Evolutionary conservation across 192 early-diverging fungal species (phyloP), one percentile per base, ranked within the genome.

Genomic region (Podila minutissima): DNA sequence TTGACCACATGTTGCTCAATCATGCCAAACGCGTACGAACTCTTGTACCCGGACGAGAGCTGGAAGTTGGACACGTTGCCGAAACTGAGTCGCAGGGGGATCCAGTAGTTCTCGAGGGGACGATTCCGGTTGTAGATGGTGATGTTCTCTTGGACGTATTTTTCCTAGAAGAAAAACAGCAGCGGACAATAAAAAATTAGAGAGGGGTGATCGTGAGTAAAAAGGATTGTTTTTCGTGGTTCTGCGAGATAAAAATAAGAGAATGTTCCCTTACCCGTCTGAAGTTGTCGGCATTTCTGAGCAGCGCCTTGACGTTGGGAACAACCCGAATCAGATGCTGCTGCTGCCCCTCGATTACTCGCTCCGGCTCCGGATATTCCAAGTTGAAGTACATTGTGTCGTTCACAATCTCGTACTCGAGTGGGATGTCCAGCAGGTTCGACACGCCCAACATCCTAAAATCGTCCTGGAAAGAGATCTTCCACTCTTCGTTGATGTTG

Each of bases 341-440:
- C 20, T 70, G 68, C 29, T 71, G 32, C 24, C 77, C 75, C 31
- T 74, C 72, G 3, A 86, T 41, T 5, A 69, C 29, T n/a, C 73
- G 86, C 31, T 76, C 69, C n/a, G 77, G 69, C 22, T 83, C 75
- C 8, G 83, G 70, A 41, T 75, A 75, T 63, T 94, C 91, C 31
- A 94, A 84, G 19, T 66, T 78, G 74, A 94, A 94, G 70, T 92
- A 92, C 83, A 91, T 91, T 2, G 91, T 90, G 57, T 94, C 92
- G 72, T 92, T 92, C 61, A 92, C 82, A 50, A 93, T 87, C 64
- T 91, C 87, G 69, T 90, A 93, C 8, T 90, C 89, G 46, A 94
- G 71, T 20, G 84, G 79, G 53, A 84, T 84, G 0, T 82, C 62
- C 0, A 91, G 81, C 41, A 89, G 59, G 75, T 94, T 94, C 6